Percentiles rank a stretch among this genome's conserved stretches.
Conservation (phyloP, 495 filamentous ascomycete species). For the Cercophora samala region DNA sequence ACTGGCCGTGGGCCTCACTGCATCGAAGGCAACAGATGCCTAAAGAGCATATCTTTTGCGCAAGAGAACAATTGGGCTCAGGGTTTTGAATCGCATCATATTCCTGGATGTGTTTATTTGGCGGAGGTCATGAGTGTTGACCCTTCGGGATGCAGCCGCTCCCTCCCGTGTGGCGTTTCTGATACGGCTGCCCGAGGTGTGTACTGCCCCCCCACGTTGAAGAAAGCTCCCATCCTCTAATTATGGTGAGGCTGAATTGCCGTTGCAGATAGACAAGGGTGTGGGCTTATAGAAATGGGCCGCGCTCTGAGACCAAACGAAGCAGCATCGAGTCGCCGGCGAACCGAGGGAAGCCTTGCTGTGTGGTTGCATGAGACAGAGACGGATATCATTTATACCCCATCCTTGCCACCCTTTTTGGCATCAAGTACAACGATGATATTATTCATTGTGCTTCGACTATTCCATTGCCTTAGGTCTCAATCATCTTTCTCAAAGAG, state of each 20-base stretch:
- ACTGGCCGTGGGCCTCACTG: constrained; percentile 14
- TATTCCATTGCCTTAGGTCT: neutral
- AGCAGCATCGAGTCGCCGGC: neutral
- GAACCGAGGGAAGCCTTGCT: neutral
- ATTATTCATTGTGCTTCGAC: neutral
- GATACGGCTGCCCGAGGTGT: no score
- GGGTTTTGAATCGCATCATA: neutral
- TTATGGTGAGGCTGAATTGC: no score
- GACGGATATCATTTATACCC: neutral
- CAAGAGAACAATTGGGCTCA: neutral
- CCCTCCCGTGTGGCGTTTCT: neutral
- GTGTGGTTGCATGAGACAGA: no score
- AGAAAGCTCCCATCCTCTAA: no score
- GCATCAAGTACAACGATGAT: neutral
- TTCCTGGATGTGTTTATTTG: neutral
- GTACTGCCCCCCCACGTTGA: no score
- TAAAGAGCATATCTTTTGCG: neutral
- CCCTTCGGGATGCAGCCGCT: neutral
- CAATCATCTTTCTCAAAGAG: neutral
- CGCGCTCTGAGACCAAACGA: no score
- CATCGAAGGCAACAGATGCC: constrained; percentile 12
- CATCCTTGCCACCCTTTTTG: neutral
- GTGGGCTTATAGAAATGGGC: no score
- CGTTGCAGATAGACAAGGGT: no score
- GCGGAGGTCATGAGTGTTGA: neutral